Evolutionary conservation across 345 rosid genomes (phyloP).

Genomic region (Gossypium arboreum): DNA sequence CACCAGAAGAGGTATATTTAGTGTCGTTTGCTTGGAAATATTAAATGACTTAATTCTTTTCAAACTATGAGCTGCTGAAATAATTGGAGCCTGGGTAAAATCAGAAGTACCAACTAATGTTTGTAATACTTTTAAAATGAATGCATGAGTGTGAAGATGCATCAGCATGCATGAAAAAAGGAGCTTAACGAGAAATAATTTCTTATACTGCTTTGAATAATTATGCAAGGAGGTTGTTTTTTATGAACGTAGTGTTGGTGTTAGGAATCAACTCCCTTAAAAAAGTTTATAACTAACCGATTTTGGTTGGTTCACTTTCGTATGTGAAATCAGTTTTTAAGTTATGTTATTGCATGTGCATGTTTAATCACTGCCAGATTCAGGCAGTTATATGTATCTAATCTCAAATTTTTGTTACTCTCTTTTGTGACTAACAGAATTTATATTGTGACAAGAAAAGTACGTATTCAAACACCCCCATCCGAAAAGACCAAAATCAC

Average conservation of each 20-base stretch:
- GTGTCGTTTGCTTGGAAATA: slow-evolving; percentile 3
- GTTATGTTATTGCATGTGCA: background rate
- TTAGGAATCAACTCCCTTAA: background rate
- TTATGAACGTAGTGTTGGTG: background rate
- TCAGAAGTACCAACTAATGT: background rate
- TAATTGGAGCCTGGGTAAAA: slow-evolving; percentile 11
- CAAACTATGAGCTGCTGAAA: background rate
- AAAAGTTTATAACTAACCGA: background rate
- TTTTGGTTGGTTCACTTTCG: background rate
- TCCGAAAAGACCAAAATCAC: slow-evolving; percentile 80
- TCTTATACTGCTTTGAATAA: no score
- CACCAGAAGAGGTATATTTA: slow-evolving; percentile 71
- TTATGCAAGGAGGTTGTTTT: background rate
- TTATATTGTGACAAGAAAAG: slow-evolving; percentile 55
- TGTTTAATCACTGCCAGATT: background rate
- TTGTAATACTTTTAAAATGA: slow-evolving; percentile 6
- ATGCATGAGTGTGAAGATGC: background rate
- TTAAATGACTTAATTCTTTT: slow-evolving; percentile 8
- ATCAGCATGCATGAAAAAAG: background rate
- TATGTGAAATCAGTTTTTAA: background rate
- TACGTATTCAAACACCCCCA: slow-evolving; percentile 77
- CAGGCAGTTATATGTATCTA: background rate
- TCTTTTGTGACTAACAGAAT: slow-evolving; percentile 10
- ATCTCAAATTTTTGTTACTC: background rate
- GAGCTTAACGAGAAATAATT: background rate